Conservation (phyloP, 371 early-diverging fungal genomes). For the Zopfochytrium polystomum region DNA sequence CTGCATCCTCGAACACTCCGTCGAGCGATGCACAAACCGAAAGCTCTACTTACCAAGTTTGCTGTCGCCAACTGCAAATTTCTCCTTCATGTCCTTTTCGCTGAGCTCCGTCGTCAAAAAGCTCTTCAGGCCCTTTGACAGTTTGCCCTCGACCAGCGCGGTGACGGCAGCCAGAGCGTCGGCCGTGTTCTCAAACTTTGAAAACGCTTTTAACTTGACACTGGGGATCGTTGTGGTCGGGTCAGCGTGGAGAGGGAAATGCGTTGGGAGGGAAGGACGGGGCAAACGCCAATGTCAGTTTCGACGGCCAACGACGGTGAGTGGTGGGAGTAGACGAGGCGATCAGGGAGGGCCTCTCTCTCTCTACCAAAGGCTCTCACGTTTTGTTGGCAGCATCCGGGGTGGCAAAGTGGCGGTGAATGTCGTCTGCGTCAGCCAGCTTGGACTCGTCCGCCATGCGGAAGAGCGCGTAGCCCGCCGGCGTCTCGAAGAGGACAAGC, state of each 20-base stretch:
- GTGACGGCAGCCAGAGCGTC: conserved; percentile 93
- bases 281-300: neutral
- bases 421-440: conserved; percentile 83
- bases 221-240: conserved; percentile 35
- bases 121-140: conserved; percentile 87
- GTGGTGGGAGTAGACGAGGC: conserved; percentile 40
- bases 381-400: conserved; percentile 77
- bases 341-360: too few relatives aligned
- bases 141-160: conserved; percentile 91
- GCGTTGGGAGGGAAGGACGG: neutral
- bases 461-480: conserved; percentile 95
- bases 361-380: too few relatives aligned
- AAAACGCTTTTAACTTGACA: conserved; percentile 89
- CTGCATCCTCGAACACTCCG: too few relatives aligned
- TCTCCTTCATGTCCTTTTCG: conserved; percentile 85
- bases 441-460: conserved; percentile 70
- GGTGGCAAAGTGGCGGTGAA: conserved; percentile 74
- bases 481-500: conserved; percentile 84
- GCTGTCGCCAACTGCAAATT: conserved; percentile 85
- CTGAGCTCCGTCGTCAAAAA: conserved; percentile 80
- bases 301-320: neutral
- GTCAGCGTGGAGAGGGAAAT: neutral
- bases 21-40: neutral
- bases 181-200: conserved; percentile 95
- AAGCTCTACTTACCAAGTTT: conserved; percentile 71